These are phyloP conservation scores for Globisporangium nodosum DNA, from an alignment of 352 stramenopile species.

Conservation along the genomic window DNA sequence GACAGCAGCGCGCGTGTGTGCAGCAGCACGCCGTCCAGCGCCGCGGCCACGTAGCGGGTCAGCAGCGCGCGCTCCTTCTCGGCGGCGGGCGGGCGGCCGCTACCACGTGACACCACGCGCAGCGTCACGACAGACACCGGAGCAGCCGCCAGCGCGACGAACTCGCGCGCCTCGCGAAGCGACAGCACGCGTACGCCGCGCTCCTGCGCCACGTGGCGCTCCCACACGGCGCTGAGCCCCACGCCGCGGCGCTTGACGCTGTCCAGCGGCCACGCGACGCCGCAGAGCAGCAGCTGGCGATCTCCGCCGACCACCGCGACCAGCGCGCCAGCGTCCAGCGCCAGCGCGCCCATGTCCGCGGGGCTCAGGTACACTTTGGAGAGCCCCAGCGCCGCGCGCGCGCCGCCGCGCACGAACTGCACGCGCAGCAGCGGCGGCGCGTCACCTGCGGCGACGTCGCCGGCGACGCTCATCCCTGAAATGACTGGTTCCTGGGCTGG, in stretches of 20 bases:
- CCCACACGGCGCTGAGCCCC: slow-evolving; percentile 71
- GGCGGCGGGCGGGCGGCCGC: slow-evolving; percentile 22
- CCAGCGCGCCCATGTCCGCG: slow-evolving; percentile 35
- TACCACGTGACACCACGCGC: slow-evolving; percentile 29
- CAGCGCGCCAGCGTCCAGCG: slow-evolving; percentile 31
- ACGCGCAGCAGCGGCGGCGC: slow-evolving; percentile 16
- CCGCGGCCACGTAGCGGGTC: slow-evolving; percentile 44
- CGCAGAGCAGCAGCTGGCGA: slow-evolving; percentile 41
- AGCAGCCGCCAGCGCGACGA: slow-evolving; percentile 14
- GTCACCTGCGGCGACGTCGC: too few species aligned
- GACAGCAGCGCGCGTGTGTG: slow-evolving; percentile 45
- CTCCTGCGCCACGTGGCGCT: slow-evolving; percentile 27
- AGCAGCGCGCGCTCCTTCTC: slow-evolving; percentile 55
- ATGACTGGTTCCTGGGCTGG: not conserved
- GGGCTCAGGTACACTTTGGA: slow-evolving; percentile 70
- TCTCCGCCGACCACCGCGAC: slow-evolving; percentile 24
- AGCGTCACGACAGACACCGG: slow-evolving; percentile 20
- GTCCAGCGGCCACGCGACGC: slow-evolving; percentile 65
- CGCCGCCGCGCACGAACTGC: slow-evolving; percentile 56
- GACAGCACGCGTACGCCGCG: slow-evolving; percentile 22
- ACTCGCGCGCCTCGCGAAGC: slow-evolving; percentile 2
- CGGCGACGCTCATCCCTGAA: not conserved
- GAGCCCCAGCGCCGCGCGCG: slow-evolving; percentile 45
- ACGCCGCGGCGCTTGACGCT: slow-evolving; percentile 61
- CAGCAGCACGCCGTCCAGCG: slow-evolving; percentile 63